These are phyloP conservation scores for Linum usitatissimum DNA, from an alignment of 345 rosid species.

Conservation along the genomic window DNA sequence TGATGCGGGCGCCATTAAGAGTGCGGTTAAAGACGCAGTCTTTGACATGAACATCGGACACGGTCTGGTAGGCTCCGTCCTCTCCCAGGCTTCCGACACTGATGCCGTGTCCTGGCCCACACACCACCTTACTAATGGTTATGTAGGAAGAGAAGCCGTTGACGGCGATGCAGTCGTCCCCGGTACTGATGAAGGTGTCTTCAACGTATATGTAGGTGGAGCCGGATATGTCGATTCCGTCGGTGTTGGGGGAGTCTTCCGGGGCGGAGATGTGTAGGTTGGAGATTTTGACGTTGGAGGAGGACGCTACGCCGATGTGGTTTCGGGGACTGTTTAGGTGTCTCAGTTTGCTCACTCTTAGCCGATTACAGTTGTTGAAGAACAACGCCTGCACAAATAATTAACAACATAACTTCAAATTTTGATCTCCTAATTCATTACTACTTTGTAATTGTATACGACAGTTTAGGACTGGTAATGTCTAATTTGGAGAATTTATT, in stretches of 20 bases:
- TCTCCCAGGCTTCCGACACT: not conserved
- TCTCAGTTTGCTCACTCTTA: not conserved
- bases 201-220: not conserved
- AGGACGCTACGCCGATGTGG: not conserved
- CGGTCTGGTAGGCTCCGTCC: not conserved
- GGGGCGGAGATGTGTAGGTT: not conserved
- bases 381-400: not conserved
- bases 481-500: no score
- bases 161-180: not conserved
- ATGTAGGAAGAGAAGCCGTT: not conserved
- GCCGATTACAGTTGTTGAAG: not conserved
- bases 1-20: not conserved
- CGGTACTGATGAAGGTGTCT: not conserved
- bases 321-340: not conserved
- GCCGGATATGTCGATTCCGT: not conserved
- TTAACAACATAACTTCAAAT: not conserved
- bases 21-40: not conserved
- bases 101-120: not conserved
- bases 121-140: not conserved
- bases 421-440: no score
- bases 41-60: not conserved
- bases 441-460: no score
- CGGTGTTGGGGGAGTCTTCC: not conserved
- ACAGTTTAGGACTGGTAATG: no score
- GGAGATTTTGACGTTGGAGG: not conserved